A percentile compares a stretch with the other conserved stretches of the same genome.
Evolutionary conservation across 371 early-diverging fungal genomes (phyloP).

Genomic region (Funneliformis caledonium): DNA sequence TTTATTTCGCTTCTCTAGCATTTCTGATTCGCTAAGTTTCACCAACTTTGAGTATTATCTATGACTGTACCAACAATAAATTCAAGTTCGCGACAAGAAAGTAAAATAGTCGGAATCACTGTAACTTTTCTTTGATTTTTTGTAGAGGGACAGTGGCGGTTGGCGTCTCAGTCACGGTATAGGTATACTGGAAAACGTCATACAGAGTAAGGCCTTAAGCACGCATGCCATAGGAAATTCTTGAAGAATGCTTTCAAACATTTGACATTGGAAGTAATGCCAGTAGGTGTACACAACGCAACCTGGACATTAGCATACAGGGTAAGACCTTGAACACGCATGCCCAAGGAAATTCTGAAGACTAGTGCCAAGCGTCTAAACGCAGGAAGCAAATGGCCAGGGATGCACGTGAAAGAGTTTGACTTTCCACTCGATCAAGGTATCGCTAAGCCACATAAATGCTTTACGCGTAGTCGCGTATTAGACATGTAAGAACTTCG

Average conservation of each 20-base stretch:
- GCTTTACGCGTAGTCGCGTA: too few relatives aligned
- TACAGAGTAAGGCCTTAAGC: constrained; percentile 4
- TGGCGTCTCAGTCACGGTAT: background rate
- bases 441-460: too few relatives aligned
- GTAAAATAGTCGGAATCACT: too few relatives aligned
- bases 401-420: constrained; percentile 19
- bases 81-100: too few relatives aligned
- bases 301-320: constrained; percentile 31
- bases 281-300: constrained; percentile 37
- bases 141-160: too few relatives aligned
- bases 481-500: background rate
- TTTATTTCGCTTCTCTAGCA: too few relatives aligned
- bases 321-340: constrained; percentile 23
- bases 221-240: background rate
- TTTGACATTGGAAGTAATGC: constrained; percentile 34
- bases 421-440: background rate
- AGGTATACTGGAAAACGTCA: constrained; percentile 20
- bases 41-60: too few relatives aligned
- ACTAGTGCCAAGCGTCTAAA: constrained; percentile 26
- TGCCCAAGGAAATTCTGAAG: background rate
- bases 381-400: constrained; percentile 21
- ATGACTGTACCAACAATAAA: too few relatives aligned
- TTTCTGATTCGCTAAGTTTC: too few relatives aligned
- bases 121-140: too few relatives aligned
- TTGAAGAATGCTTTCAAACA: constrained; percentile 26